Percentiles rank a stretch among this genome's conserved stretches.
Evolutionary conservation across 1,284 basidiomycete genomes (phyloP).

Genomic region (Leccinum laetum): DNA sequence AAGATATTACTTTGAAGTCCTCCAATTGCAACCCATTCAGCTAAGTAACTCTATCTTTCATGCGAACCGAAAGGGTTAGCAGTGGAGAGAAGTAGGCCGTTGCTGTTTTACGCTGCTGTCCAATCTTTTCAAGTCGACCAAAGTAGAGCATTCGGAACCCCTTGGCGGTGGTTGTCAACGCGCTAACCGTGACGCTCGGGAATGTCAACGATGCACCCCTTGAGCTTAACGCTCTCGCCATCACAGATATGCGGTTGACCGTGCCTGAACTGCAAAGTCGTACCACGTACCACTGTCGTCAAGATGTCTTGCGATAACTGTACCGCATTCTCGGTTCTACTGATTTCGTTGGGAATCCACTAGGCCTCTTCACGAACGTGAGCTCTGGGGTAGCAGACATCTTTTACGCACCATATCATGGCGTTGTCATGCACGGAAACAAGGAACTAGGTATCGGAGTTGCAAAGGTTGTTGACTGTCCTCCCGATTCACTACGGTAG

Average conservation of each 20-base stretch:
- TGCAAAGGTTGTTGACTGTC: constrained; percentile 65
- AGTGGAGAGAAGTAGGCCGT: constrained; percentile 85
- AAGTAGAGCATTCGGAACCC: constrained; percentile 90
- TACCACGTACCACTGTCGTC: constrained; percentile 91
- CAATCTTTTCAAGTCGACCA: constrained; percentile 12
- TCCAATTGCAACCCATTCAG: constrained; percentile 96
- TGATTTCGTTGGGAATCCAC: constrained; percentile 93
- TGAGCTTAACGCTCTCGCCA: constrained; percentile 91
- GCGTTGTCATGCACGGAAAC: constrained; percentile 97
- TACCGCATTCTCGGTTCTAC: constrained; percentile 97
- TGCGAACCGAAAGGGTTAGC: constrained; percentile 93
- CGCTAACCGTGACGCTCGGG: constrained; percentile 95
- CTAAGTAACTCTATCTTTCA: constrained; percentile 87
- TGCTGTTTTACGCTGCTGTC: background rate
- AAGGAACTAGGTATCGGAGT: constrained; percentile 97
- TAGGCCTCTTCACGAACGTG: constrained; percentile 98
- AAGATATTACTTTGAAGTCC: constrained; percentile 92
- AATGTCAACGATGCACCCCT: constrained; percentile 98
- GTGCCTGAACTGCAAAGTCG: constrained; percentile 84
- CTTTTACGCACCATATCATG: constrained; percentile 99
- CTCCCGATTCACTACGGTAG: background rate
- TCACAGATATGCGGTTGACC: constrained; percentile 94
- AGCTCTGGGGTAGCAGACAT: constrained; percentile 99
- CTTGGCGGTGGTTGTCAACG: constrained; percentile 92
- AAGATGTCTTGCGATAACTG: constrained; percentile 92